Evolutionary conservation across 805 yeast species (phyloP), one percentile per base, ranked within the genome.

Genomic region (Pichia californica): DNA sequence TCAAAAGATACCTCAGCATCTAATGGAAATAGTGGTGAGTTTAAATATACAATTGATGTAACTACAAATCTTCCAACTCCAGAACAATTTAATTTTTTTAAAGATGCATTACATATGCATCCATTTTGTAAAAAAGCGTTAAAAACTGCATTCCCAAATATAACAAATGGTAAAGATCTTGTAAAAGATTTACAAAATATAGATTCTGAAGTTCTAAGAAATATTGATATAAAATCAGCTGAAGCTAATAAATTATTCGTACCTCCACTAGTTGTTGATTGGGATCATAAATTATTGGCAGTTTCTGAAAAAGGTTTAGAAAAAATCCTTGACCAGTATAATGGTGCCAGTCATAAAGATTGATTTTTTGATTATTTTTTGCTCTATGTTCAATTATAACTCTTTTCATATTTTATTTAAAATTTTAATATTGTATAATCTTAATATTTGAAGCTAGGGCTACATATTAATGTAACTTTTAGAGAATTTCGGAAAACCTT

Each of bases 201-300:
- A 14, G 33, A 40, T 28, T 28, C 39, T n/a, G 37, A 53, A 34
- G 31, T 52, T 1, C 18, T 37, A 20, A 37, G 40, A 28, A 31
- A 30, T 18, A 14, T 37, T 4, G 15, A 40, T 5, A 9, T 28
- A 5, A 11, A 4, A n/a, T n/a, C n/a, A n/a, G n/a, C n/a, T n/a
- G n/a, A n/a, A 7, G 21, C 16, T 3, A 29, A 27, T 13, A 26
- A 39, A n/a, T 7, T 21, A 0, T 68, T 61, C 49, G 64, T 52
- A 3, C 64, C 70, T 1, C 82, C 82, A 1, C 60, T 77, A 35
- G 64, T 78, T 15, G 81, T 80, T 14, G 84, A 80, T 58, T 80
- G 85, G 84, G 77, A 74, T 49, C 69, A 76, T 51, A 70, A 71
- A 39, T 55, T 67, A 56, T 63, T 78, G 20, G 84, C 85, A 2